Percentiles rank a stretch among this genome's conserved stretches.
These are phyloP conservation scores for Aureobasidium sp. DNA, from an alignment of 2,329 filamentous ascomycete genomes.

Conservation along the genomic window DNA sequence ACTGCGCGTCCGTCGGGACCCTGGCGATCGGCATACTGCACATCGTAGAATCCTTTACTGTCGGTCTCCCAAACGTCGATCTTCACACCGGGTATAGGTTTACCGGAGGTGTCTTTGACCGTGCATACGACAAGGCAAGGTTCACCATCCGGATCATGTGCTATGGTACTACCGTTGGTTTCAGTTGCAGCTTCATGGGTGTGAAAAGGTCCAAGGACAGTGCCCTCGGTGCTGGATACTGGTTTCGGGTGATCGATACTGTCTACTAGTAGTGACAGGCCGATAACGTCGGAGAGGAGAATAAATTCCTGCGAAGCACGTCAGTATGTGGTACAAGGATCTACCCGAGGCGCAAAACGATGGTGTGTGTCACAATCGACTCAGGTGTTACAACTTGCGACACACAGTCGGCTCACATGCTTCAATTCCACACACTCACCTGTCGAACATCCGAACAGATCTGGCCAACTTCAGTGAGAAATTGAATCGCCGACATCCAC, in stretches of 20 bases:
- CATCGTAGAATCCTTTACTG: slow-evolving; percentile 7
- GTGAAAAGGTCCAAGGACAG: slow-evolving; percentile 7
- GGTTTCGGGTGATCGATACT: slow-evolving; percentile 8
- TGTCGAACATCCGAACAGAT: slow-evolving; percentile 58
- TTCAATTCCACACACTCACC: slow-evolving; percentile 32
- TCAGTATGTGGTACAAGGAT: background rate
- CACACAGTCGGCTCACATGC: no score
- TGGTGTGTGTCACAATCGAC: no score
- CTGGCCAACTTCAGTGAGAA: slow-evolving; percentile 65
- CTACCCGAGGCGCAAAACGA: no score
- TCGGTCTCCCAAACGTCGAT: slow-evolving; percentile 11
- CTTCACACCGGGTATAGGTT: background rate
- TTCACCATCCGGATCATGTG: background rate
- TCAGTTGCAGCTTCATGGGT: background rate
- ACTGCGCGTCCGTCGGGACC: background rate
- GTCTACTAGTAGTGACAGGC: slow-evolving; percentile 3
- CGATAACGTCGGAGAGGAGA: background rate
- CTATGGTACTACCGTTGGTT: background rate
- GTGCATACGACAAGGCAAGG: background rate
- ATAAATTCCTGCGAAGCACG: background rate
- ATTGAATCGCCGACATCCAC: slow-evolving; percentile 68
- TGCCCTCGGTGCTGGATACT: background rate
- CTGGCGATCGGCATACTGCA: background rate
- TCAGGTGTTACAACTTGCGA: no score
- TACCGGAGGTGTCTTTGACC: background rate